Evolutionary conservation across 1,284 basidiomycete genomes (phyloP), one percentile per base, ranked within the genome.

Genomic region (Waitea zeae): DNA sequence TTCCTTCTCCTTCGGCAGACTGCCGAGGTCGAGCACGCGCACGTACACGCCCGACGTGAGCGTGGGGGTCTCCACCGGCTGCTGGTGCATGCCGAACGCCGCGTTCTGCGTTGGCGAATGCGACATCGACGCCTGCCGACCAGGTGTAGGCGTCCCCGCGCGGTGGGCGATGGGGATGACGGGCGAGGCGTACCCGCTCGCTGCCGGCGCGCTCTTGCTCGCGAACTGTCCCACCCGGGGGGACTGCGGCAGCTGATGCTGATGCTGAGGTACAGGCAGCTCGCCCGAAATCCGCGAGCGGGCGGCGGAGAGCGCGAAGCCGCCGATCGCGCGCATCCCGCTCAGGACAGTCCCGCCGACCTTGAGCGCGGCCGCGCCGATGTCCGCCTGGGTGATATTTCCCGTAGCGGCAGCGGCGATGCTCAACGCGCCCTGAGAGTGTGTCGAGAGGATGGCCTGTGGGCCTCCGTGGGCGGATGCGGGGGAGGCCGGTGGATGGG

Each of bases 261-360:
- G 24, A 27, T 27, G 24, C 11, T 11, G 24, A 27, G 24, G 24
- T 27, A 27, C 24, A 11, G 24, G 24, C 24, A n/a, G n/a, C 11
- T 11, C 24, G n/a, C n/a, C n/a, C n/a, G 24, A 27, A n/a, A n/a
- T n/a, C n/a, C 41, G 43, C 13, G 41, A 46, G 15, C 53, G 42
- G n/a, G 59, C 70, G 22, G 69, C 70, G 27, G 62, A 61, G 31
- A 64, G 61, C 1, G 75, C 76, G 44, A 71, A 55, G n/a, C 73
- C 72, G 1, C 77, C 69, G 3, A 79, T 47, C 4, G 63, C 62
- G 47, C 63, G 67, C 64, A 80, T 66, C 20, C 77, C 70, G 42
- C 62, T 70, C 35, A 78, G 49, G 7, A 78, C 61, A 15, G 58
- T 67, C 19, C 69, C 71, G 28, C 74, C 72, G 3, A 73, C 61